Conservation (phyloP, 208 protist genomes). For the Crithidia acanthocephali region DNA sequence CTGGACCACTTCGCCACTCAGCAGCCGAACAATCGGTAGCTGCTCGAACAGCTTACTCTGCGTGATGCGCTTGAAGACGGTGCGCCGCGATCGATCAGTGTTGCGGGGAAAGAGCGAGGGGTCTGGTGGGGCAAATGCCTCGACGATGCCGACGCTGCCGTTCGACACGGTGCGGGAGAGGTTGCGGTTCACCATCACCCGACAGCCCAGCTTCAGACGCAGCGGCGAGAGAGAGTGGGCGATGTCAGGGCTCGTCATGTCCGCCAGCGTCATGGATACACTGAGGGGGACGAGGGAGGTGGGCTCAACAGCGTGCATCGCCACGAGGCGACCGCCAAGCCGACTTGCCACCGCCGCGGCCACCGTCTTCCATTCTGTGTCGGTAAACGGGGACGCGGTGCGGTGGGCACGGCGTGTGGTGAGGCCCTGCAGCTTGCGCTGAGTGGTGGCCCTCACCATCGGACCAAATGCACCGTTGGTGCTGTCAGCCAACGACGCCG, state of each 20-base stretch:
- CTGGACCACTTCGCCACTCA: slow-evolving; percentile 78
- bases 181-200: slow-evolving; percentile 92
- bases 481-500: not conserved
- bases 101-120: slow-evolving; percentile 69
- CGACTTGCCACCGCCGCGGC: slow-evolving; percentile 43
- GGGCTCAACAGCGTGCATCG: slow-evolving; percentile 59
- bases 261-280: slow-evolving; percentile 68
- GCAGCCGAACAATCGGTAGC: slow-evolving; percentile 85
- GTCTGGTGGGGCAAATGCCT: slow-evolving; percentile 80
- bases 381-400: slow-evolving; percentile 8
- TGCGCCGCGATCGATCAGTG: slow-evolving; percentile 19
- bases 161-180: slow-evolving; percentile 88
- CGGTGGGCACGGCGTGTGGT: not conserved
- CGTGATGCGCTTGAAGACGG: slow-evolving; percentile 33
- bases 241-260: slow-evolving; percentile 51
- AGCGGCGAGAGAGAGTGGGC: slow-evolving; percentile 66
- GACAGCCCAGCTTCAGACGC: slow-evolving; percentile 86
- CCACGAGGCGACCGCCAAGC: slow-evolving; percentile 47
- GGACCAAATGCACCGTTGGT: not conserved
- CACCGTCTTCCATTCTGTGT: slow-evolving; percentile 45
- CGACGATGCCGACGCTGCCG: slow-evolving; percentile 87
- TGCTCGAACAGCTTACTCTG: slow-evolving; percentile 47
- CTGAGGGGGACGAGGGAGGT: slow-evolving; percentile 58
- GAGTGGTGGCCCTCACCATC: not conserved
- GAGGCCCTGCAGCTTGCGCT: not conserved